Conservation (phyloP, 495 filamentous ascomycete species). For the Darksidea phi region DNA sequence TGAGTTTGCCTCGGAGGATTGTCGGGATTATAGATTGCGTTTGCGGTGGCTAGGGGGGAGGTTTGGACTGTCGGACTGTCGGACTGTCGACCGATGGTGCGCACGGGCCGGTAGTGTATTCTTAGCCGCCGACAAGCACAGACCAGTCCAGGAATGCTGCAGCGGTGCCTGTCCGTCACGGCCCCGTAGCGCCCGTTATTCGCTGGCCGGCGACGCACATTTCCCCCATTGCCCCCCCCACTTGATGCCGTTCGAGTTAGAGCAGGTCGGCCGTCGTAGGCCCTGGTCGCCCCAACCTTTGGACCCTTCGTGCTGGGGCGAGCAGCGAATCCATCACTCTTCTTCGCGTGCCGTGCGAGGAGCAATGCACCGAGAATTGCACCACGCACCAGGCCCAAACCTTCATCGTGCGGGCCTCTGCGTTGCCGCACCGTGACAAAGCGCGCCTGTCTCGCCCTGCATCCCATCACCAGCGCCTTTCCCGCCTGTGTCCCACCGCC, state of each 20-base stretch:
- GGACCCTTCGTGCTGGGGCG: not conserved
- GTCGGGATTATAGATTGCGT: not conserved
- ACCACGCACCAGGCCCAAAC: constrained; percentile 20
- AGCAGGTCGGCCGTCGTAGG: not conserved
- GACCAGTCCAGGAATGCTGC: constrained; percentile 21
- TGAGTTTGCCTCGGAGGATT: not conserved
- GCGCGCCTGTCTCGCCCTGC: too few species aligned
- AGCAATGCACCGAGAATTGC: constrained; percentile 28
- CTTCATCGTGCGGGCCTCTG: constrained; percentile 28
- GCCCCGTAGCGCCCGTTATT: constrained; percentile 11
- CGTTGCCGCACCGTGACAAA: constrained; percentile 19
- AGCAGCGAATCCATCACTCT: constrained; percentile 28
- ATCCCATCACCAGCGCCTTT: constrained; percentile 9
- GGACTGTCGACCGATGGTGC: not conserved
- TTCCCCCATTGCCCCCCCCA: too few species aligned
- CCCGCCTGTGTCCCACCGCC: constrained; percentile 22
- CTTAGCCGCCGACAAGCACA: constrained; percentile 25
- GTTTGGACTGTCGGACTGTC: not conserved
- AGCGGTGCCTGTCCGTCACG: not conserved
- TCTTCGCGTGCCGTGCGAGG: not conserved
- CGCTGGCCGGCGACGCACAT: not conserved
- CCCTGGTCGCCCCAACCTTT: constrained; percentile 1
- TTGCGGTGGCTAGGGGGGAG: not conserved
- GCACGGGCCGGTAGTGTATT: too few species aligned
- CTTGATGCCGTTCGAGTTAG: constrained; percentile 14